Evolutionary conservation across 1,284 basidiomycete species (phyloP).

Genomic region (Marasmius sp.): DNA sequence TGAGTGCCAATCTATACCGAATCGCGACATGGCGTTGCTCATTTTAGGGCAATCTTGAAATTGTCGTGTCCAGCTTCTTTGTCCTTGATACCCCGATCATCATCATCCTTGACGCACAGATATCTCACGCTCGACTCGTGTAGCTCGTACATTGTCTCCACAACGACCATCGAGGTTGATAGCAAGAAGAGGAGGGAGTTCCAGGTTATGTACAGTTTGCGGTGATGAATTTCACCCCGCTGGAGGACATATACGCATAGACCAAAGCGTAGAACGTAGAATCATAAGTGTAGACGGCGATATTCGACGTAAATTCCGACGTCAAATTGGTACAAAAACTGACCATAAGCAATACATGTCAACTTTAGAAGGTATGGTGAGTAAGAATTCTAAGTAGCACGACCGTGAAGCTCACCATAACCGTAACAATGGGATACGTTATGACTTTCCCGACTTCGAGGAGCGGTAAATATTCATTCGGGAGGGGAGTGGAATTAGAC

Average conservation of each 20-base stretch:
- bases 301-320: too few species aligned
- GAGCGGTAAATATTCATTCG: not conserved
- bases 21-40: not conserved
- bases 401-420: not conserved
- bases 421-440: too few species aligned
- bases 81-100: not conserved
- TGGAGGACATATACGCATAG: not conserved
- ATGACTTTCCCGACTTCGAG: not conserved
- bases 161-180: not conserved
- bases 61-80: not conserved
- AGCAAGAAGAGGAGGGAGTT: not conserved
- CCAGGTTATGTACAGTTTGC: not conserved
- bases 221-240: not conserved
- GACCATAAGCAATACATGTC: not conserved
- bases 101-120: not conserved
- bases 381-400: not conserved
- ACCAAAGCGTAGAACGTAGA: not conserved
- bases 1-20: too few species aligned
- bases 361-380: not conserved
- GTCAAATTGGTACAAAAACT: too few species aligned
- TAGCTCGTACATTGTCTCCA: not conserved
- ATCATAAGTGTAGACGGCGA: too few species aligned
- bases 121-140: not conserved
- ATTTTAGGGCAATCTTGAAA: too few species aligned
- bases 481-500: not conserved